These are phyloP conservation scores for Fragilaria crotonensis DNA, from an alignment of 108 stramenopile genomes.

Conservation along the genomic window DNA sequence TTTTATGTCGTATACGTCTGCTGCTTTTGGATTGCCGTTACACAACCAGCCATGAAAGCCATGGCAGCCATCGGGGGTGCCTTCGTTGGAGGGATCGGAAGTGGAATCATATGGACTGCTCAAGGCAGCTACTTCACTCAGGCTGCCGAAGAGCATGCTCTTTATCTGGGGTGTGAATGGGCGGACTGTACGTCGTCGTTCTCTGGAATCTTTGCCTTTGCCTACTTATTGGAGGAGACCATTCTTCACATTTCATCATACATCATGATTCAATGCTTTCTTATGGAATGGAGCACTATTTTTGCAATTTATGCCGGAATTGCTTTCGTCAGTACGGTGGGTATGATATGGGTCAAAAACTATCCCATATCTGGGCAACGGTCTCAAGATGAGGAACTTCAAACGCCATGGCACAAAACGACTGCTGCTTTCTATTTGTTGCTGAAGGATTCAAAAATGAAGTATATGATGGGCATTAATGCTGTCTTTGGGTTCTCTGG, in stretches of 20 bases:
- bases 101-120: conserved; percentile 41
- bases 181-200: conserved; percentile 20
- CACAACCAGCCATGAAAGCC: neutral
- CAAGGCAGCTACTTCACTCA: conserved; percentile 41
- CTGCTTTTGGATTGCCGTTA: conserved; percentile 47
- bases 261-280: conserved; percentile 11
- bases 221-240: conserved; percentile 34
- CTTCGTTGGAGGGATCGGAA: conserved; percentile 37
- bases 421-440: conserved; percentile 36
- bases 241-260: conserved; percentile 34
- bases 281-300: conserved; percentile 20
- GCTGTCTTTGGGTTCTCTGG: conserved; percentile 36
- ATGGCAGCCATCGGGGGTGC: conserved; percentile 20
- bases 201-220: conserved; percentile 31
- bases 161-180: neutral
- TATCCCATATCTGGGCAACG: conserved; percentile 8
- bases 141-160: conserved; percentile 23
- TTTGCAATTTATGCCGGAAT: conserved; percentile 30
- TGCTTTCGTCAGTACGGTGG: conserved; percentile 12
- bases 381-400: neutral
- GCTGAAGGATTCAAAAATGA: conserved; percentile 37
- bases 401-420: conserved; percentile 12
- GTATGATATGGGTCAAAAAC: neutral
- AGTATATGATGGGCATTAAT: conserved; percentile 33
- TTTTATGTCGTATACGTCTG: conserved; percentile 62